Base-by-base conservation (phyloP, 495 filamentous ascomycete species). In the Bombardia bombarda region DNA sequence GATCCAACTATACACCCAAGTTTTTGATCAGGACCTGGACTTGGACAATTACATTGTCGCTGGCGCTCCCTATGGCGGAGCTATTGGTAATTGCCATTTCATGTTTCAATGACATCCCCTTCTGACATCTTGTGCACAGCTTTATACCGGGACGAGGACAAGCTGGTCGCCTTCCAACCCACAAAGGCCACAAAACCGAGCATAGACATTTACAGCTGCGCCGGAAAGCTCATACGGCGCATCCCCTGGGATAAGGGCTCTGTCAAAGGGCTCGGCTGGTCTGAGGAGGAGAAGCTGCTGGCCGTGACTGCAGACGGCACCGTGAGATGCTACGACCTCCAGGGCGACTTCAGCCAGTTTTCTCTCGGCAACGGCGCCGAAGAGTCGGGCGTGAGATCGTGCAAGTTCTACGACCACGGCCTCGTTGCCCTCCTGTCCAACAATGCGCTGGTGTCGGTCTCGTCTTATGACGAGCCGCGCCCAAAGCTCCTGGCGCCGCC, bases 281-380 rank as follows among this genome's bases (percentile, higher is more conserved):
- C 90, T 25, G 92, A 95, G 56, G 87, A 96, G 50, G 92, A 98
- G 72, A 86, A 87, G 61, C 74, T 98, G 13, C 68, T 98, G 7
- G 83, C 94, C 3, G 79, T 96, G 38, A 86, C 87, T 3, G 78
- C 84, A 43, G 92, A 97, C 55, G 92, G 92, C 39, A 89, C 80
- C 7, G 90, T 97, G 21, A 73, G 89, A 43, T 90, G 86, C 57
- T 98, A 84, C 55, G 86, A 95, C 55, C 65, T 98, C 24, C 83
- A 94, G 61, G 86, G 86, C 31, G 90, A 97, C 52, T 98, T 98
- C 61, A 87, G 82, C 2, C 89, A 95, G 47, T 98, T 97, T 62
- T 86, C 86, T n/a, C 72, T 98, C 2, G 92, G 92, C 32, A 82
- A 90, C 69, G 88, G 84, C 13, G 81, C 88, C 12, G 92, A 95